Base-by-base conservation (phyloP, 495 filamentous ascomycete genomes). In the Neurospora sp. region DNA sequence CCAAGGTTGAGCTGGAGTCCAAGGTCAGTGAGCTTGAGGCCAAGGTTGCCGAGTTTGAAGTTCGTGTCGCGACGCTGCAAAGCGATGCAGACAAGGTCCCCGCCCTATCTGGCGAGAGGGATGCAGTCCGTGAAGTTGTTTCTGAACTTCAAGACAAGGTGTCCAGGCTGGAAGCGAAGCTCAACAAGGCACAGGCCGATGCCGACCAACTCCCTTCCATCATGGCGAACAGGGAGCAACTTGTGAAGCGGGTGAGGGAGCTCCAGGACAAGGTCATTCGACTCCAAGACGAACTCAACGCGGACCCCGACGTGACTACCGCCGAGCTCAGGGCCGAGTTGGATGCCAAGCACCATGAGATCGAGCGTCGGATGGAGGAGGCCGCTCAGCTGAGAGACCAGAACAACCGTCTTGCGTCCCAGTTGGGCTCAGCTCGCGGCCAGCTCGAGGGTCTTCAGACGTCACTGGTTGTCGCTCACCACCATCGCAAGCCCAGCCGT, bases 151-250 rank as follows among this genome's bases (percentile, higher is more conserved):
- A 80, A 38, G 71, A 35, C 41, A 75, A 74, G 60, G 71, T 62
- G 12, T 71, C 73, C 2, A 79, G 75, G 49, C 76, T 82, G 14
- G 80, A 82, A 70, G 70, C 77, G 7, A 76, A 72, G 20, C 71
- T 76, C 11, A 39, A 70, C 46, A 70, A 44, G 35, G 72, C 66
- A 23, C 79, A 82, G 49, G 78, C 76, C 35, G 83, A 83, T 46
- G 78, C 82, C 31, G 80, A 81, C 72, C 81, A 80, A 62, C 76
- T 81, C 9, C 72, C 78, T 14, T 31, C 74, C 10, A 78, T 85
- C 35, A 73, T 74, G 39, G 75, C 76, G 40, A 78, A 79, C 69
- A 86, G 82, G 72, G 72, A 79, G 2, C 46, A 72, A 18, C 78
- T 82, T 41, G 73, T 78, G 70, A 74, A 49, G 72, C 72, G 72